Evolutionary conservation across 306 rosid species (phyloP).

Genomic region (Corylus americana): DNA sequence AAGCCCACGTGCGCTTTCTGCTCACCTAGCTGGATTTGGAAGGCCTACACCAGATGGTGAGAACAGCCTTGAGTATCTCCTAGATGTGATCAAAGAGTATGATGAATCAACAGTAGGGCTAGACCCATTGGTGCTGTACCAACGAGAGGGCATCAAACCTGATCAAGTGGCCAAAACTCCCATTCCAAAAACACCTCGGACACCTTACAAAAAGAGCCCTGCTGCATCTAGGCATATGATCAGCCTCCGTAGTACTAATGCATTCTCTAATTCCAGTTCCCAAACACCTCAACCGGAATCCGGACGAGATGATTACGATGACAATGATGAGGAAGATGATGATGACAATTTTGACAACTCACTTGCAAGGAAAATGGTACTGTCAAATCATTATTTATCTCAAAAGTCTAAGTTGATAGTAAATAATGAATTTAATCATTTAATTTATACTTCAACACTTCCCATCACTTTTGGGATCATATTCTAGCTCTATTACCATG

Average conservation of each 20-base stretch:
- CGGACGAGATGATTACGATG: slow-evolving; percentile 30
- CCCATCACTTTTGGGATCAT: too few relatives aligned
- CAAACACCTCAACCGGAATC: slow-evolving; percentile 39
- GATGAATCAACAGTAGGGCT: slow-evolving; percentile 81
- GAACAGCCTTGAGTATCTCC: slow-evolving; percentile 68
- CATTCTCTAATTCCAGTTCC: slow-evolving; percentile 30
- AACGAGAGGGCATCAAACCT: slow-evolving; percentile 68
- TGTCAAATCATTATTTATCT: neutral
- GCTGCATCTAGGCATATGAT: slow-evolving; percentile 52
- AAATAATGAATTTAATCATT: too few relatives aligned
- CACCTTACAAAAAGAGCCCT: slow-evolving; percentile 41
- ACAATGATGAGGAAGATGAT: slow-evolving; percentile 35
- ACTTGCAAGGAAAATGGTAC: slow-evolving; percentile 58
- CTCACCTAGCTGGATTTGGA: slow-evolving; percentile 72
- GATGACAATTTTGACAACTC: slow-evolving; percentile 68
- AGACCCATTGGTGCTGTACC: slow-evolving; percentile 72
- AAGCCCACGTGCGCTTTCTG: slow-evolving; percentile 53
- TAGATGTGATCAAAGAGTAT: slow-evolving; percentile 82
- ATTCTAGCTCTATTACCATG: too few relatives aligned
- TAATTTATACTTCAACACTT: too few relatives aligned
- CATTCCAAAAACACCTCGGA: slow-evolving; percentile 43
- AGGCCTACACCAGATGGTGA: slow-evolving; percentile 86
- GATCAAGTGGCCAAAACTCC: slow-evolving; percentile 57
- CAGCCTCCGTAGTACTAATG: slow-evolving; percentile 49
- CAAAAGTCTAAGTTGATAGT: too few relatives aligned